Evolutionary conservation across 2,329 filamentous ascomycete species (phyloP).

Genomic region (Trichophyton verrucosum): DNA sequence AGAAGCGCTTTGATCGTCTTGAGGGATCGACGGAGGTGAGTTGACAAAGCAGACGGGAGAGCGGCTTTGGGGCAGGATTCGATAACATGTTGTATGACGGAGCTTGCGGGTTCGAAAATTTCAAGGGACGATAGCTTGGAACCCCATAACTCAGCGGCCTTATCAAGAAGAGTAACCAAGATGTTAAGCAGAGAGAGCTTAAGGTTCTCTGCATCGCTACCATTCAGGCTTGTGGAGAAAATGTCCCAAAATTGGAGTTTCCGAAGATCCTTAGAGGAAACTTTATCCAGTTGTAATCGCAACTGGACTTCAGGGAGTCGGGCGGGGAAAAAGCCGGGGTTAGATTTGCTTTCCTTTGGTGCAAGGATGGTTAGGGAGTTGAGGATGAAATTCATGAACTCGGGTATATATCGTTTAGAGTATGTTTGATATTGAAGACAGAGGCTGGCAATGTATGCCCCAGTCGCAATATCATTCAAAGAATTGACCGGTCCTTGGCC

Average conservation of each 20-base stretch:
- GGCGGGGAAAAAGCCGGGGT: conserved; percentile 48
- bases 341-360: conserved; percentile 39
- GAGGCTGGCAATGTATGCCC: conserved; percentile 67
- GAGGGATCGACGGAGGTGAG: conserved; percentile 21
- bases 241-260: conserved; percentile 52
- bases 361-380: conserved; percentile 59
- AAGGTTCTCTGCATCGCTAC: conserved; percentile 26
- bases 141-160: conserved; percentile 61
- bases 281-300: conserved; percentile 21
- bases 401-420: conserved; percentile 79
- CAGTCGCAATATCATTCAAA: conserved; percentile 56
- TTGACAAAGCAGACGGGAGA: conserved; percentile 31
- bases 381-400: conserved; percentile 68
- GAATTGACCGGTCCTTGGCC: conserved; percentile 59
- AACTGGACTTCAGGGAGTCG: conserved; percentile 40
- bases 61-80: conserved; percentile 33
- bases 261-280: conserved; percentile 31
- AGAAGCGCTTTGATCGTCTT: conserved; percentile 34
- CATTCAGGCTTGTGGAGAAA: conserved; percentile 17
- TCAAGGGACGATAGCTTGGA: conserved; percentile 64
- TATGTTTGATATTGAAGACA: conserved; percentile 70
- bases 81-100: conserved; percentile 50
- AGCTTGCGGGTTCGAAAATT: conserved; percentile 55
- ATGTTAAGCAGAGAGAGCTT: conserved; percentile 52
- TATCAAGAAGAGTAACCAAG: conserved; percentile 52